Base-by-base conservation (phyloP, 2,329 filamentous ascomycete species). In the Taxawa tesnikishii region DNA sequence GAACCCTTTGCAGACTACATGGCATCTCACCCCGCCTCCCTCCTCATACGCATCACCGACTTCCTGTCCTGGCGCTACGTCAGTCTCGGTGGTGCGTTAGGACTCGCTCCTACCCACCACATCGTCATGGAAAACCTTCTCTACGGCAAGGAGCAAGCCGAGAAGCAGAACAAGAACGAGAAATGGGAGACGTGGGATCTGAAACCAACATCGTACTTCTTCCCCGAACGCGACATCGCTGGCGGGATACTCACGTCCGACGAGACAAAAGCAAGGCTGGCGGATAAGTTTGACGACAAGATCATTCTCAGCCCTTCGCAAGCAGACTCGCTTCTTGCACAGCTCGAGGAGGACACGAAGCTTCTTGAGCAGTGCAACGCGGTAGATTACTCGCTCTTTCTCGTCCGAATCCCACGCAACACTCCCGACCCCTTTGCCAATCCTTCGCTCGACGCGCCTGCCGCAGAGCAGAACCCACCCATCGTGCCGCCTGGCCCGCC, bases 51-150 rank as follows among this genome's bases (percentile, higher is more conserved):
- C 31, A 83, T 84, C 44, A 79, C 73, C 15, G 77, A 84, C 49
- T 73, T 83, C 36, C 60, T 83, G 0, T 66, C 71, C 31, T 65
- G 67, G 1, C 62, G 67, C 0, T 62, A 67, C 7, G 43, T 54
- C 1, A 73, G 74, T 0, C 46, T 84, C 1, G 79, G 79, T 1
- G 65, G 68, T 2, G 43, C 74, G 0, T 42, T 82, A 0, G 67
- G 75, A 4, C 55, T 67, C 1, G 71, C 75, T 0, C 79, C 80
- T 0, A 73, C 71, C 1, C 78, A 83, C 42, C 79, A 83, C 46
- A 79, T 84, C 38, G 64, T 84, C 45, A 84, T 84, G 80, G 79
- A 83, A 50, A 84, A 84, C 47, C 62, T 82, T 3, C 58, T 83
- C 15, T 72, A 70, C 39, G 79, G 78, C 2, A 66, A 73, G 39